Conservation (phyloP, 1,284 basidiomycete genomes). For the Waitea zeae region DNA sequence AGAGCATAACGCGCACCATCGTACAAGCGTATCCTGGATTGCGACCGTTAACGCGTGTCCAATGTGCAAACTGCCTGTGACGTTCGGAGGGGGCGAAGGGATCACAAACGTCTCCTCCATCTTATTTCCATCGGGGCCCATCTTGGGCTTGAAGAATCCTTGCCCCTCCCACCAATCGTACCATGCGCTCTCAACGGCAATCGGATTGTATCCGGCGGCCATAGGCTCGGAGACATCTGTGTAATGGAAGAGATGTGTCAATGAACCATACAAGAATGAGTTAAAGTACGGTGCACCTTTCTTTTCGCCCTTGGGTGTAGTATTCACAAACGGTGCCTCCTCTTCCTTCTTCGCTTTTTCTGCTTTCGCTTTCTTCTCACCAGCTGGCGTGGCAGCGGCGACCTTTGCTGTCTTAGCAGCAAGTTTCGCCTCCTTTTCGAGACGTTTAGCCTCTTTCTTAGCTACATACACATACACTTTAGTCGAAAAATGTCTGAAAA, state of each 20-base stretch:
- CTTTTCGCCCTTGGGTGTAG: slow-evolving; percentile 77
- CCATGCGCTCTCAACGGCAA: slow-evolving; percentile 91
- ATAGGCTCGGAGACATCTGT: slow-evolving; percentile 80
- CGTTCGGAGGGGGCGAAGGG: slow-evolving; percentile 93
- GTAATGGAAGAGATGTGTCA: not conserved
- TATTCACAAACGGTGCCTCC: slow-evolving; percentile 62
- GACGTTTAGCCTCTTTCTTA: slow-evolving; percentile 58
- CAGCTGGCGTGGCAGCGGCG: slow-evolving; percentile 15
- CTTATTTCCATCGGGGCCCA: slow-evolving; percentile 35
- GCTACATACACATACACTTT: slow-evolving; percentile 19
- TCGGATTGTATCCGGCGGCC: slow-evolving; percentile 82
- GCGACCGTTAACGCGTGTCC: slow-evolving; percentile 91
- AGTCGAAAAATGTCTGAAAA: too few relatives aligned
- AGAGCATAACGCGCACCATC: slow-evolving; percentile 51
- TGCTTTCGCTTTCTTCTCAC: slow-evolving; percentile 56
- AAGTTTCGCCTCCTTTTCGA: slow-evolving; percentile 65
- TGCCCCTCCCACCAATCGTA: slow-evolving; percentile 95
- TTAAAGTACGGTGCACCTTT: slow-evolving; percentile 51
- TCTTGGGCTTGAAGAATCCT: slow-evolving; percentile 80
- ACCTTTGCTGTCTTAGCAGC: slow-evolving; percentile 61
- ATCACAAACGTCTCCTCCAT: slow-evolving; percentile 73
- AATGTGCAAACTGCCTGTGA: slow-evolving; percentile 93
- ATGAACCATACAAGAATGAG: not conserved
- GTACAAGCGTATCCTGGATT: slow-evolving; percentile 79
- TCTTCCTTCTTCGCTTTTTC: slow-evolving; percentile 63